A percentile compares a stretch with the other conserved stretches of the same genome.
Evolutionary conservation across 1,139 yeast species (phyloP).

Genomic region (Nakaseomyces uthaithaninus): DNA sequence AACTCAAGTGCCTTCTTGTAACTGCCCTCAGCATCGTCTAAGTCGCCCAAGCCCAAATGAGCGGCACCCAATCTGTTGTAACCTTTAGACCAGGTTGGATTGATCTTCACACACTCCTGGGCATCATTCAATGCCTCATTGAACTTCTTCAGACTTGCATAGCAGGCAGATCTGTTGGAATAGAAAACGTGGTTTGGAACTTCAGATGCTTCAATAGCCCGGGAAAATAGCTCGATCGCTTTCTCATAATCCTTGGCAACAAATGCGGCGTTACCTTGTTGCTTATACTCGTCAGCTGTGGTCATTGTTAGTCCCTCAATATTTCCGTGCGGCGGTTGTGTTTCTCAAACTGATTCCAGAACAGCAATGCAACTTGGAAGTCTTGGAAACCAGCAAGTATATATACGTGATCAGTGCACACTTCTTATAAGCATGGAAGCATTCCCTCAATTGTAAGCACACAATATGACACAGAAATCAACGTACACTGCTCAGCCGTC

Average conservation of each 20-base stretch:
- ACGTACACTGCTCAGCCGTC: too few species aligned
- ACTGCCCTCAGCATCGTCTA: conserved; percentile 58
- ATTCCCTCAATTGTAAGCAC: too few species aligned
- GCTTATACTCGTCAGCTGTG: conserved; percentile 66
- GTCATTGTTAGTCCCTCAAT: conserved; percentile 9
- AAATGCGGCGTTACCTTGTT: conserved; percentile 86
- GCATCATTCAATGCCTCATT: conserved; percentile 76
- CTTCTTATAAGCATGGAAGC: too few species aligned
- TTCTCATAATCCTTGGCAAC: conserved; percentile 73
- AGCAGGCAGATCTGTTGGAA: conserved; percentile 91
- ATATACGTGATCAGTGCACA: too few species aligned
- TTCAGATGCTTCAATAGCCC: conserved; percentile 81
- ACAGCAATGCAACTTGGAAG: too few species aligned
- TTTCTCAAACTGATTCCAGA: too few species aligned
- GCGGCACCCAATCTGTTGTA: conserved; percentile 93
- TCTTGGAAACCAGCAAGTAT: neutral
- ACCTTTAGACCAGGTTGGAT: conserved; percentile 89
- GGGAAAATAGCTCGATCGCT: conserved; percentile 73
- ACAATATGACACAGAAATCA: too few species aligned
- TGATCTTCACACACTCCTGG: conserved; percentile 66
- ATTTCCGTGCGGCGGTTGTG: too few species aligned
- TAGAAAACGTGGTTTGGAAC: conserved; percentile 81
- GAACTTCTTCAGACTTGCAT: conserved; percentile 72
- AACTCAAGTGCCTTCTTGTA: conserved; percentile 77
- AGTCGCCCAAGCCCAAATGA: conserved; percentile 70